These are phyloP conservation scores for Nannochloropsis oceanica DNA, from an alignment of 108 stramenopile genomes.

Conservation along the genomic window DNA sequence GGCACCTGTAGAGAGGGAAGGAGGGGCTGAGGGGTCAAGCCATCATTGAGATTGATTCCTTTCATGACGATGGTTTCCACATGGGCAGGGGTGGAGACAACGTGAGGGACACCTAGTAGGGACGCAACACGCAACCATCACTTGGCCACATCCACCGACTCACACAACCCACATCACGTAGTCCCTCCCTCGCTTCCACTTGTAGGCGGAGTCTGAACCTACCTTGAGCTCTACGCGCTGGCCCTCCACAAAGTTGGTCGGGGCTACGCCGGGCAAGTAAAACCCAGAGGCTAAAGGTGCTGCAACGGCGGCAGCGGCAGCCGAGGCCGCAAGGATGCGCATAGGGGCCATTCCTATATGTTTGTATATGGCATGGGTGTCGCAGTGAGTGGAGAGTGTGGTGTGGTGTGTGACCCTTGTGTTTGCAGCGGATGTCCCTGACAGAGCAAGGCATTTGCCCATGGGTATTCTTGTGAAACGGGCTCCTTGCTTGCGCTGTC, in stretches of 20 bases:
- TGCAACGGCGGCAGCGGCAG: not conserved
- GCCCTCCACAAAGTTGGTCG: conserved; percentile 29
- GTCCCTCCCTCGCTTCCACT: not conserved
- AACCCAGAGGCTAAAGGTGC: conserved; percentile 8
- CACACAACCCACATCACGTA: not conserved
- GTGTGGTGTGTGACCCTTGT: no score
- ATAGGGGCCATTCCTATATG: not conserved
- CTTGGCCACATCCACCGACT: not conserved
- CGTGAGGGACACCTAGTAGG: not conserved
- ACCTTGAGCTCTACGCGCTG: conserved; percentile 38
- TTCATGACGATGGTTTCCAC: no score
- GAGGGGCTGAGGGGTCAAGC: not conserved
- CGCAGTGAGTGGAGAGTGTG: no score
- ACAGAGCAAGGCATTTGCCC: no score
- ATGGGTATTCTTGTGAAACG: no score
- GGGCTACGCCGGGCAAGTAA: conserved; percentile 42
- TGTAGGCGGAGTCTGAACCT: not conserved
- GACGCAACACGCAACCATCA: not conserved
- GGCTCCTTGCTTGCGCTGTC: no score
- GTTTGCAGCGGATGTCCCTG: no score
- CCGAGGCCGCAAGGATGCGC: not conserved
- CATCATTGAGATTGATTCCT: not conserved
- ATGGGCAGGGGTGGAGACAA: no score
- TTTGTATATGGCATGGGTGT: not conserved
- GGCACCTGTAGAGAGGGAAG: not conserved